Conservation (phyloP, 805 yeast genomes). For the Saturnispora mendoncae region DNA sequence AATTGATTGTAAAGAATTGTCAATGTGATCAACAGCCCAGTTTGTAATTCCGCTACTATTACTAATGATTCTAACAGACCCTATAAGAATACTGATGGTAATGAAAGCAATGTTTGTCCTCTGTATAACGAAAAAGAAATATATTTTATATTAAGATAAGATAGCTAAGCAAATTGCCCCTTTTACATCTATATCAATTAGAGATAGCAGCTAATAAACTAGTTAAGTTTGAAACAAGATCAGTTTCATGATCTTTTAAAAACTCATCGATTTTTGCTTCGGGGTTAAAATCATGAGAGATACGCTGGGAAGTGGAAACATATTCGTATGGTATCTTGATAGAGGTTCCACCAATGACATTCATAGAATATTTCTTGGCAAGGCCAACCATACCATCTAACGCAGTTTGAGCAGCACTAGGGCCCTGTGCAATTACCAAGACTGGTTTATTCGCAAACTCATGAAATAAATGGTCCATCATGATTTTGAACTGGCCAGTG, state of each 20-base stretch:
- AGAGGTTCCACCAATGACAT: conserved; percentile 5
- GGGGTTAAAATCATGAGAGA: conserved; percentile 4
- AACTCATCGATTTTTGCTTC: conserved; percentile 7
- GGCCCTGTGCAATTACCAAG: conserved; percentile 4
- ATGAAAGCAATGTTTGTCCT: neutral
- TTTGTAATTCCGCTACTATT: conserved; percentile 5
- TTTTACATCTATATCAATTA: neutral
- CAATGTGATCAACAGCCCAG: conserved; percentile 5
- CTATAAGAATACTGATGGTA: conserved; percentile 5
- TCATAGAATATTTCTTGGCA: conserved; percentile 6
- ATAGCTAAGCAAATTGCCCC: neutral
- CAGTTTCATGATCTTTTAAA: conserved; percentile 7
- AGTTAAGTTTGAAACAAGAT: neutral
- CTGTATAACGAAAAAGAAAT: neutral
- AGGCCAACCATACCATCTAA: conserved; percentile 3
- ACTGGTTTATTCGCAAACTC: conserved; percentile 11
- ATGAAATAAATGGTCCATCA: conserved; percentile 11
- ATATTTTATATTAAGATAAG: neutral
- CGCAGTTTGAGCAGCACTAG: conserved; percentile 1
- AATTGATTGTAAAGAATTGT: neutral
- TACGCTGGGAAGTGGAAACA: conserved; percentile 2
- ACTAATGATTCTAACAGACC: conserved; percentile 1
- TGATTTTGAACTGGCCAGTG: conserved; percentile 11
- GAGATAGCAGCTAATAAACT: neutral
- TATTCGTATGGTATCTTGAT: conserved; percentile 8